These are phyloP conservation scores for Russula dissimulans DNA, from an alignment of 768 basidiomycete species.

Conservation along the genomic window DNA sequence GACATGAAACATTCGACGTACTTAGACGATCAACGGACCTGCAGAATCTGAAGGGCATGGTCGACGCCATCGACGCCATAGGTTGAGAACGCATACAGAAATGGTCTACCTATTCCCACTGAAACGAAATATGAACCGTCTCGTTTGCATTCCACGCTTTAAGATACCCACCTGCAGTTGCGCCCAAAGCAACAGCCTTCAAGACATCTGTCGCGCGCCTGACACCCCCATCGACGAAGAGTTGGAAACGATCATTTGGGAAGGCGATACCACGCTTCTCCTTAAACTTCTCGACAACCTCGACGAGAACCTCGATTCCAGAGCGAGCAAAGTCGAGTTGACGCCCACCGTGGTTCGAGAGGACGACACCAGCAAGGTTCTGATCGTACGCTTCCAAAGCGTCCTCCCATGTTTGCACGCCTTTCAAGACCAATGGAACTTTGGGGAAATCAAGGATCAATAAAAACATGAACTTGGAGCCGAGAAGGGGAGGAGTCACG, in stretches of 20 bases:
- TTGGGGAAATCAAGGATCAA: not conserved
- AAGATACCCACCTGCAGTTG: conserved; percentile 57
- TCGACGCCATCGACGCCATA: conserved; percentile 88
- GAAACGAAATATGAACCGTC: not conserved
- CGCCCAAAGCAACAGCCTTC: conserved; percentile 82
- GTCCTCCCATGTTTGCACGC: conserved; percentile 57
- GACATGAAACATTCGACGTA: not conserved
- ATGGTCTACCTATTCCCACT: conserved; percentile 82
- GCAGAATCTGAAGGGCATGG: conserved; percentile 68
- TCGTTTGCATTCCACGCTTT: not conserved
- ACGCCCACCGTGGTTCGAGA: conserved; percentile 52
- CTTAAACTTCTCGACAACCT: conserved; percentile 68
- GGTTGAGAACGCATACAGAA: conserved; percentile 80
- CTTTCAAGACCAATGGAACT: conserved; percentile 59
- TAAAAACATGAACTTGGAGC: not conserved
- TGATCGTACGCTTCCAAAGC: conserved; percentile 43
- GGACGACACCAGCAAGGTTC: conserved; percentile 40
- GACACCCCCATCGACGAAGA: conserved; percentile 94
- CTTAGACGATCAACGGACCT: conserved; percentile 37
- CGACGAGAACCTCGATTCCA: conserved; percentile 39
- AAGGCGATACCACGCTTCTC: conserved; percentile 56
- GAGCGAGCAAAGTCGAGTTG: conserved; percentile 43
- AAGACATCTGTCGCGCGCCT: conserved; percentile 83
- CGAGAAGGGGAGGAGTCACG: conserved; percentile 25
- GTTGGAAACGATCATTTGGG: conserved; percentile 71